Conservation (phyloP, 2,329 filamentous ascomycete species). For the Aspergillus latus region DNA sequence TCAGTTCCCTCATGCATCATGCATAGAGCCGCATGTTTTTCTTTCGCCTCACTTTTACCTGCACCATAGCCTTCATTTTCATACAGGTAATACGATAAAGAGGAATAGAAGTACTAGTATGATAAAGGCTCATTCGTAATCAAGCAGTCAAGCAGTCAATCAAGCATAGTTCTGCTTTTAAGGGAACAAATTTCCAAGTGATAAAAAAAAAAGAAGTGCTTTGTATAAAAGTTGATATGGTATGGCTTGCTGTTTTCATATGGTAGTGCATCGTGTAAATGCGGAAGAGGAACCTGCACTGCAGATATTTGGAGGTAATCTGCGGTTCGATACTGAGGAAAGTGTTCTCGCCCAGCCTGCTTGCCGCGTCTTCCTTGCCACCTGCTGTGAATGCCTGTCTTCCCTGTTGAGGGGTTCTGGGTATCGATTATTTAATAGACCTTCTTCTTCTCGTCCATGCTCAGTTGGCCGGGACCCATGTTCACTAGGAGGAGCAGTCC, state of each 20-base stretch:
- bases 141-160: too few relatives aligned
- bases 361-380: neutral
- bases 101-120: too few relatives aligned
- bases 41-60: too few relatives aligned
- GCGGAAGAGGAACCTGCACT: neutral
- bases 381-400: neutral
- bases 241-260: neutral
- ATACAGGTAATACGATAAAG: too few relatives aligned
- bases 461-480: conserved; percentile 96
- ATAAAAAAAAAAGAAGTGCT: too few relatives aligned
- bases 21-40: too few relatives aligned
- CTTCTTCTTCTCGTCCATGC: conserved; percentile 99
- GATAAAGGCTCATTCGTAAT: too few relatives aligned
- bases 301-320: neutral
- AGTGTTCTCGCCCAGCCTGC: neutral
- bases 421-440: conserved; percentile 67
- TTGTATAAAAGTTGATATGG: neutral
- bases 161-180: too few relatives aligned
- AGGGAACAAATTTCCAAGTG: too few relatives aligned
- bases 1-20: too few relatives aligned
- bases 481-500: conserved; percentile 96
- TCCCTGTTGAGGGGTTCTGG: neutral
- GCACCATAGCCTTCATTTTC: too few relatives aligned
- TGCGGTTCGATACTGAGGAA: neutral
- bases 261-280: neutral